Evolutionary conservation across 106 monocot species (phyloP), one percentile per base, ranked within the genome.

Genomic region (Allium sativum): DNA sequence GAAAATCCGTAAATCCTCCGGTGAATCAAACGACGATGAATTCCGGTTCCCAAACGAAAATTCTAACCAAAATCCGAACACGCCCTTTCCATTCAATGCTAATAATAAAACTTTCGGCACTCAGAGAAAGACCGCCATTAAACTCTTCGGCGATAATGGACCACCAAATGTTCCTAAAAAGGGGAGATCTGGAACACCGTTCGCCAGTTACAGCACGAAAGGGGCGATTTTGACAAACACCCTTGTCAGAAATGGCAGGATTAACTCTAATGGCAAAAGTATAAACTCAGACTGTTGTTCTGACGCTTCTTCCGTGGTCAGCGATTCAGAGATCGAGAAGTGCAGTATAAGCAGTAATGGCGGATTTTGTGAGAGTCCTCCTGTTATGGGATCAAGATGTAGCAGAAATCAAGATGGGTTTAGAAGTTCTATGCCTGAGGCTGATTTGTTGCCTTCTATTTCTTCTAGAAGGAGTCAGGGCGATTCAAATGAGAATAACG

Each of bases 361-460:
- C 0, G 76, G 67, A 40, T 69, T 87, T 40, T 98, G 96, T 66
- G 74, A 82, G 1, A 98, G 96, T 66, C 96, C 96, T 13, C 77
- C 84, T 11, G 61, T 86, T 12, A 61, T 64, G 6, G 69, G 68
- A 8, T 40, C 44, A 43, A 54, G 77, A 43, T 66, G 56, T 51
- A 44, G 43, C 31, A 43, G 77, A 64, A 0, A 62, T 65, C 63
- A 40, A 40, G 47, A 73, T 12, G 90, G 87, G 42, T 51, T 74
- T 18, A 75, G 84, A 40, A 79, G 79, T n/a, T 93, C 93, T 6
- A 72, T 87, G 81, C 81, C 92, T 1, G 77, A 80, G 58, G 65
- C 73, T 3, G 79, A 85, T 61, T 19, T 67, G 10, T 44, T 84
- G 59, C 75, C 69, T 10, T 64, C 63, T 10, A 70, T 70, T 62